phyloP scores from a whole-genome alignment of 2,329 filamentous ascomycete species.

The Clarireedia monteithiana region DNA sequence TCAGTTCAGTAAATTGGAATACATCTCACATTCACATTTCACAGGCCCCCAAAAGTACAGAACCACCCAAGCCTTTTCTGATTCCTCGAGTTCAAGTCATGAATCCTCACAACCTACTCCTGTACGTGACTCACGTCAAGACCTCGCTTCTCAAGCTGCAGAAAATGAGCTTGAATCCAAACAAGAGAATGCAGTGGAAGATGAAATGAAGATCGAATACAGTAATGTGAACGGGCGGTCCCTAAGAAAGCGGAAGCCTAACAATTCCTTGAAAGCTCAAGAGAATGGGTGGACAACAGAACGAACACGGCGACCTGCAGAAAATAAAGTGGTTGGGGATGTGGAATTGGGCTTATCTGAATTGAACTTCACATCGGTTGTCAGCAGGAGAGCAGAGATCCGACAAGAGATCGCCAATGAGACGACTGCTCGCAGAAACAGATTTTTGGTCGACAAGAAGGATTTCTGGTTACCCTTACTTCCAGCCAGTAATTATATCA shows the following conservation, averaged over 20 bases:
- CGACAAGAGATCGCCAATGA: conserved; percentile 26
- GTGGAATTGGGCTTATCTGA: neutral
- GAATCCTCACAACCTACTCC: neutral
- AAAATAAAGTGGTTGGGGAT: neutral
- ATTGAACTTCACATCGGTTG: neutral
- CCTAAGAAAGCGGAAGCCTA: conserved; percentile 17
- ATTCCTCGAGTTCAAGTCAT: conserved; percentile 3
- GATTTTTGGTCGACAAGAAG: conserved; percentile 30
- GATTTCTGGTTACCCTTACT: conserved; percentile 29
- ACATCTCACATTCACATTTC: neutral
- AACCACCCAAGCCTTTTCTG: conserved; percentile 1
- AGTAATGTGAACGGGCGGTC: neutral
- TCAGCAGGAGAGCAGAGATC: neutral
- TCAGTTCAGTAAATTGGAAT: too few species aligned
- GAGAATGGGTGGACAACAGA: conserved; percentile 15
- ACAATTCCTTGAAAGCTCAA: conserved; percentile 19
- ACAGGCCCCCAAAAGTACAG: neutral
- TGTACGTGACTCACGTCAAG: conserved; percentile 6
- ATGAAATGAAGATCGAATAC: conserved; percentile 8
- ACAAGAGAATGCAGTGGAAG: conserved; percentile 7
- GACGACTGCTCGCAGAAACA: conserved; percentile 24
- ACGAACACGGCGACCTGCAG: neutral
- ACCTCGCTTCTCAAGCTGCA: neutral
- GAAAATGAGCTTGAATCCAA: neutral
- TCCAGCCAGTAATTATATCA: conserved; percentile 29